Evolutionary conservation across 768 basidiomycete species (phyloP).

Genomic region (Leucosporidium yakuticum): DNA sequence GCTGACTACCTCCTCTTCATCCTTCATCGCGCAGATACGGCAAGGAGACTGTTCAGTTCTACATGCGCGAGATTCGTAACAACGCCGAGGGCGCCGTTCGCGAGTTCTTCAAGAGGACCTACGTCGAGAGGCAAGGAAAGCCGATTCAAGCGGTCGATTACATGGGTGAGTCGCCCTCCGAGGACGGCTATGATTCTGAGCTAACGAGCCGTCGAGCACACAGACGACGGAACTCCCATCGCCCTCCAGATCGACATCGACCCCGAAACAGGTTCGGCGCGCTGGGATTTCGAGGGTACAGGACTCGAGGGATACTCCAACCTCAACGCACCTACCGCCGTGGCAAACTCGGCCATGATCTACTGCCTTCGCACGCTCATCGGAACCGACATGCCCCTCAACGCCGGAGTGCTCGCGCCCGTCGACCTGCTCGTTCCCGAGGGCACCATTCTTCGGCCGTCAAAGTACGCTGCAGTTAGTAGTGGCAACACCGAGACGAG

Average conservation of each 20-base stretch:
- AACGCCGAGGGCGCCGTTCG: slow-evolving; percentile 39
- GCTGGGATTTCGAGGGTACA: slow-evolving; percentile 64
- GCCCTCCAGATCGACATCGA: slow-evolving; percentile 70
- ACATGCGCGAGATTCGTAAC: slow-evolving; percentile 36
- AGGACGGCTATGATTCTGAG: background rate
- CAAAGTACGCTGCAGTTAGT: slow-evolving; percentile 80
- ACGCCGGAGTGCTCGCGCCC: slow-evolving; percentile 76
- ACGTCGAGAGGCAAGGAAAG: slow-evolving; percentile 13
- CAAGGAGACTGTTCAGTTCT: slow-evolving; percentile 37
- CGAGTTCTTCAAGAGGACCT: slow-evolving; percentile 37
- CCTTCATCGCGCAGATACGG: slow-evolving; percentile 27
- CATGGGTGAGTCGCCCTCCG: slow-evolving; percentile 8
- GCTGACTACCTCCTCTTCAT: background rate
- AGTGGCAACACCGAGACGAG: slow-evolving; percentile 87
- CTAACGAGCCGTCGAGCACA: background rate
- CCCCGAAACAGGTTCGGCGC: slow-evolving; percentile 64
- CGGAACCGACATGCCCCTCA: slow-evolving; percentile 63
- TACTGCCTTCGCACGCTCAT: slow-evolving; percentile 40
- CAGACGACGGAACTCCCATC: slow-evolving; percentile 25
- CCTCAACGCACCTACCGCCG: slow-evolving; percentile 75
- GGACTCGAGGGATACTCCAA: slow-evolving; percentile 57
- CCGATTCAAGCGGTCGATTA: slow-evolving; percentile 67
- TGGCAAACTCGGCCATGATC: slow-evolving; percentile 77
- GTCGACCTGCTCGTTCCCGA: slow-evolving; percentile 56
- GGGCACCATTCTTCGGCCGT: slow-evolving; percentile 72